A percentile compares a stretch with the other conserved stretches of the same genome.
Evolutionary conservation across 164 flowering plant genomes (phyloP).

Genomic region (Echeveria elegans): DNA sequence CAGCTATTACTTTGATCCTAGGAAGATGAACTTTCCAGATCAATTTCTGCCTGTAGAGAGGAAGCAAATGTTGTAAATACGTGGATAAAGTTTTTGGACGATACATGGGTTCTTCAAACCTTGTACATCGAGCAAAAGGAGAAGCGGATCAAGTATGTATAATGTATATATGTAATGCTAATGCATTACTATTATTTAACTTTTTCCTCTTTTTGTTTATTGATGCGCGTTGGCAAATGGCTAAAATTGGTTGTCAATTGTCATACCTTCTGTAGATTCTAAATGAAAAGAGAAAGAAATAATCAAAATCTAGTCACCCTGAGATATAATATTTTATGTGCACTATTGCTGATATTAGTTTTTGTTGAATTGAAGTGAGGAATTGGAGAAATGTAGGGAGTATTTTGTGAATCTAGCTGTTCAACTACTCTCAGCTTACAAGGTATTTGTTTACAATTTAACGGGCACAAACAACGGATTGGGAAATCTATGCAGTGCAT

Average conservation of each 20-base stretch:
- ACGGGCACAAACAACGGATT: not conserved
- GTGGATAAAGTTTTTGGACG: constrained; percentile 44
- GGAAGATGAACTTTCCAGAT: constrained; percentile 55
- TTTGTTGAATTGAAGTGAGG: constrained; percentile 23
- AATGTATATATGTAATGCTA: not conserved
- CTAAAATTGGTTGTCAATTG: no score
- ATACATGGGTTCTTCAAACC: constrained; percentile 38
- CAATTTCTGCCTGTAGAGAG: constrained; percentile 29
- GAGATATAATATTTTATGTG: no score
- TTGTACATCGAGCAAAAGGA: constrained; percentile 21
- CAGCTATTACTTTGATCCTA: constrained; percentile 12
- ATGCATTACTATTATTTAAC: no score
- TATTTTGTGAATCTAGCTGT: constrained; percentile 28
- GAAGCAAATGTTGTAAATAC: constrained; percentile 44
- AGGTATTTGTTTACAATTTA: constrained; percentile 22
- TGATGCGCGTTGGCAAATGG: no score
- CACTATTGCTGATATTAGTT: not conserved
- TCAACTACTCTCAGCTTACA: constrained; percentile 32
- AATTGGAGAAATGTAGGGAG: constrained; percentile 33
- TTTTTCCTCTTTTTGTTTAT: no score
- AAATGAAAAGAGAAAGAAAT: no score
- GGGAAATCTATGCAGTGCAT: not conserved
- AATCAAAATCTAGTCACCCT: no score
- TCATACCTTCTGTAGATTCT: no score
- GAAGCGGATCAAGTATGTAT: constrained; percentile 36